These are phyloP conservation scores for Lyophyllum decastes DNA, from an alignment of 768 basidiomycete genomes.

Conservation along the genomic window DNA sequence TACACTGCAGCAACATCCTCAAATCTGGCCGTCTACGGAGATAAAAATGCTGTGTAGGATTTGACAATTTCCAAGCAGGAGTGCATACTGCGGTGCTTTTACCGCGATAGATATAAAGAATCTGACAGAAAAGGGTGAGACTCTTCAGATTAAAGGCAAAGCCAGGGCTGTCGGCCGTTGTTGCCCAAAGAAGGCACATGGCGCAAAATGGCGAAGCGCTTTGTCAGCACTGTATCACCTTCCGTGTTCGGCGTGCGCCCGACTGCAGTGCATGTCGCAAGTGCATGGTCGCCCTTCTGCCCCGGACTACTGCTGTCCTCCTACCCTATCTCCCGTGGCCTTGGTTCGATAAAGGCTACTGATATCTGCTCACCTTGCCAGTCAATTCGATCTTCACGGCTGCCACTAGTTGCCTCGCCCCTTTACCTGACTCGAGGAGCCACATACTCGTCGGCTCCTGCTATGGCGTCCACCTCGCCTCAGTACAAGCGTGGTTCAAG, in stretches of 20 bases:
- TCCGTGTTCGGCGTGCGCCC: background rate
- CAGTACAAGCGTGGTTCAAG: conserved; percentile 1
- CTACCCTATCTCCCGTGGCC: background rate
- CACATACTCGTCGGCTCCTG: background rate
- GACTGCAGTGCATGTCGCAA: background rate
- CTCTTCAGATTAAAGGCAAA: background rate
- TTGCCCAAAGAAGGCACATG: background rate
- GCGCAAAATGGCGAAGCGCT: background rate
- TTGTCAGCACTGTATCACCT: conserved; percentile 3
- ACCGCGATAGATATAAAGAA: too few relatives aligned
- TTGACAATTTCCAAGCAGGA: background rate
- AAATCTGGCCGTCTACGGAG: background rate
- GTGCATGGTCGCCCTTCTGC: background rate
- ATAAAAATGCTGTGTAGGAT: background rate
- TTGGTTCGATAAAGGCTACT: background rate
- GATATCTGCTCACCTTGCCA: background rate
- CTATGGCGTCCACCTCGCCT: conserved; percentile 15
- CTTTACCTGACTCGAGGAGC: background rate
- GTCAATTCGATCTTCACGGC: background rate
- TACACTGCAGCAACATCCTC: too few relatives aligned
- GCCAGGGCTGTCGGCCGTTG: background rate
- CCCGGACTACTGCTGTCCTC: background rate
- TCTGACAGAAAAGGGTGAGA: background rate
- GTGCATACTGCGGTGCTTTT: background rate
- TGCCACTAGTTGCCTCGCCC: background rate